Evolutionary conservation across 2,329 filamentous ascomycete genomes (phyloP).

Genomic region (Apiospora malaysiana): DNA sequence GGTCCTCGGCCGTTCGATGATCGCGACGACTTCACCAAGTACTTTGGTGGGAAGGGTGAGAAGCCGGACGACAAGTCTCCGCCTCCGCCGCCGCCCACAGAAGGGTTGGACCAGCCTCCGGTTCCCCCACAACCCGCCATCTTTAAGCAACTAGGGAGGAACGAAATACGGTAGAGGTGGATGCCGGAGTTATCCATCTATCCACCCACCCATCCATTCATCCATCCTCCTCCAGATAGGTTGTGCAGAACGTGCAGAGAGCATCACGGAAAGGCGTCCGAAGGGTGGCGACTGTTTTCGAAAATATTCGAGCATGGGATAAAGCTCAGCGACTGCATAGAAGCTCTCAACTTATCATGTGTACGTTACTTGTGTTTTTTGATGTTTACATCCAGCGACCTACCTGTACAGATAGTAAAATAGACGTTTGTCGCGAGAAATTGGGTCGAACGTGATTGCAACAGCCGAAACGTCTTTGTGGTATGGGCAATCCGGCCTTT

Average conservation of each 20-base stretch:
- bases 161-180: background rate
- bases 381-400: constrained; percentile 22
- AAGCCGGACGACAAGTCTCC: constrained; percentile 57
- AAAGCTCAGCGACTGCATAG: constrained; percentile 22
- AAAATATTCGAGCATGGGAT: background rate
- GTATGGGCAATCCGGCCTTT: too few relatives aligned
- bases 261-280: background rate
- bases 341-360: constrained; percentile 39
- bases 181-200: background rate
- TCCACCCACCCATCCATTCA: background rate
- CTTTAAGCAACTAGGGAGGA: constrained; percentile 31
- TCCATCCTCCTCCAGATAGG: background rate
- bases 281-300: constrained; percentile 12
- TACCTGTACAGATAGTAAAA: constrained; percentile 29
- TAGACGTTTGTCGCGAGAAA: constrained; percentile 23
- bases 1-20: constrained; percentile 87
- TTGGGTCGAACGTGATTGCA: background rate
- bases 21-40: constrained; percentile 89
- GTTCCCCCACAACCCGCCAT: constrained; percentile 36
- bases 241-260: constrained; percentile 11
- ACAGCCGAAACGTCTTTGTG: background rate
- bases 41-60: constrained; percentile 70
- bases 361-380: constrained; percentile 28
- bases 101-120: constrained; percentile 48
- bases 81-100: constrained; percentile 60